A percentile compares a stretch with the other conserved stretches of the same genome.
Evolutionary conservation across 768 basidiomycete species (phyloP).

Genomic region (Cystobasidium tubakii): DNA sequence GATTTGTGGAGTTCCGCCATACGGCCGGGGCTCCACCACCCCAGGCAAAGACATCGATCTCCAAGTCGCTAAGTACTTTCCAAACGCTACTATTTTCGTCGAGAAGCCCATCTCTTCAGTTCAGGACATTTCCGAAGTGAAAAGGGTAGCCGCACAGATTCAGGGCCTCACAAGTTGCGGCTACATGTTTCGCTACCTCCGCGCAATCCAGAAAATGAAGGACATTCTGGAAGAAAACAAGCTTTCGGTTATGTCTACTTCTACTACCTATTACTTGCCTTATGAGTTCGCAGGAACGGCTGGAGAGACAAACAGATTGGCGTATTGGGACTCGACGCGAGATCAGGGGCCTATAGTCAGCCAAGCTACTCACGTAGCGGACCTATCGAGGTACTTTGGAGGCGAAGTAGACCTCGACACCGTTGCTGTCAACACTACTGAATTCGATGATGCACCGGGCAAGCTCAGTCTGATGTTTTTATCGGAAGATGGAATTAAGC

Average conservation of each 20-base stretch:
- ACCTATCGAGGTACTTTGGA: background rate
- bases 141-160: background rate
- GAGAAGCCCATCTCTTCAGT: background rate
- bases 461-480: background rate
- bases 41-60: background rate
- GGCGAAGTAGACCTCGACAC: background rate
- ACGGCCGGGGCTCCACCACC: background rate
- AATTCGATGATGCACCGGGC: background rate
- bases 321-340: background rate
- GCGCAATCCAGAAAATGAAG: background rate
- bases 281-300: background rate
- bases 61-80: background rate
- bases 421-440: background rate
- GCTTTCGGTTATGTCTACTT: background rate
- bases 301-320: background rate
- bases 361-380: background rate
- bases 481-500: background rate
- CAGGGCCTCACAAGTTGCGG: slow-evolving; percentile 3
- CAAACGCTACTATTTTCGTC: background rate
- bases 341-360: slow-evolving; percentile 1
- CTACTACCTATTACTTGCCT: background rate
- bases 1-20: background rate
- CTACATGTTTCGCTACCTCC: slow-evolving; percentile 1
- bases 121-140: background rate
- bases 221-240: background rate